Evolutionary conservation across 805 yeast species (phyloP).

Genomic region (Wickerhamiella cacticola): DNA sequence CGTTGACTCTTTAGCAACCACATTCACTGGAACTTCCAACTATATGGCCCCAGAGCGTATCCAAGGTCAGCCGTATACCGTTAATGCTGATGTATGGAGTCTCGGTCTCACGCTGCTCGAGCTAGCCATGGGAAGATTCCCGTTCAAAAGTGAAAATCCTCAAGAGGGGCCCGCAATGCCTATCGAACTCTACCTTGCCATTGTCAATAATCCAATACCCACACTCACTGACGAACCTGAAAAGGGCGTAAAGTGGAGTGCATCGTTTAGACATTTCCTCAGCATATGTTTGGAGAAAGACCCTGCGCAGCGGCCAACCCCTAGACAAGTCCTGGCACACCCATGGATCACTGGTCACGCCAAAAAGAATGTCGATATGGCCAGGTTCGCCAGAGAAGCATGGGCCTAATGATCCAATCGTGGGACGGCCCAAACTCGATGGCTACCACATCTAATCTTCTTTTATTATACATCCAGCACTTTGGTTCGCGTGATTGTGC

Average conservation of each 20-base stretch:
- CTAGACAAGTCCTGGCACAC: slow-evolving; percentile 83
- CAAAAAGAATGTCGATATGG: slow-evolving; percentile 69
- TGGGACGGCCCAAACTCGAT: too few relatives aligned
- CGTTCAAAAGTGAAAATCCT: slow-evolving; percentile 45
- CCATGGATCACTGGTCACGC: slow-evolving; percentile 85
- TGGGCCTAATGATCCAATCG: slow-evolving; percentile 38
- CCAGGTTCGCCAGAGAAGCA: slow-evolving; percentile 60
- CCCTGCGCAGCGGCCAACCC: slow-evolving; percentile 71
- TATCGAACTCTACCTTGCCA: slow-evolving; percentile 70
- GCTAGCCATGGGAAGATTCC: slow-evolving; percentile 86
- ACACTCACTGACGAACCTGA: slow-evolving; percentile 63
- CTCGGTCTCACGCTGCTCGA: slow-evolving; percentile 83
- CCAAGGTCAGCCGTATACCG: slow-evolving; percentile 89
- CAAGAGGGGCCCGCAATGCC: slow-evolving; percentile 48
- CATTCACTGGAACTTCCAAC: slow-evolving; percentile 93
- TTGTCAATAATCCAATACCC: slow-evolving; percentile 69
- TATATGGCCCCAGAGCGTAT: slow-evolving; percentile 99
- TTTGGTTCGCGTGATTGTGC: too few relatives aligned
- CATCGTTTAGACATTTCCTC: slow-evolving; percentile 70
- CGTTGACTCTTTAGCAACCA: slow-evolving; percentile 86
- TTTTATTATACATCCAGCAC: too few relatives aligned
- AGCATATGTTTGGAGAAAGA: slow-evolving; percentile 71
- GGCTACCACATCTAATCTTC: too few relatives aligned
- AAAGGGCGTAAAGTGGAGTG: slow-evolving; percentile 68
- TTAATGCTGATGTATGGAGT: slow-evolving; percentile 95